A percentile compares a stretch with the other conserved stretches of the same genome.
Evolutionary conservation across 2,329 filamentous ascomycete genomes (phyloP).

Genomic region (Claviceps citrina): DNA sequence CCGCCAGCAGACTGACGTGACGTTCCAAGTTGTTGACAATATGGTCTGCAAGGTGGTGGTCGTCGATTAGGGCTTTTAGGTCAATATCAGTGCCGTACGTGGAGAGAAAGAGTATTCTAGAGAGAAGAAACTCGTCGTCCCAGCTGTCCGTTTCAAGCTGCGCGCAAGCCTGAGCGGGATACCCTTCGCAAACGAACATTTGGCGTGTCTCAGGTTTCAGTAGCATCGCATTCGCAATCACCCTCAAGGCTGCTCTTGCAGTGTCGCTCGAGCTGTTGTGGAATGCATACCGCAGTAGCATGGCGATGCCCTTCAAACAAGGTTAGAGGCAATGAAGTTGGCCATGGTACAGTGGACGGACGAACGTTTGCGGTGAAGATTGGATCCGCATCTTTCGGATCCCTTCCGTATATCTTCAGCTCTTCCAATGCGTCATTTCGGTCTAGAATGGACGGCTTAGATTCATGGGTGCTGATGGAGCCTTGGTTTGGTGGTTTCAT

Average conservation of each 20-base stretch:
- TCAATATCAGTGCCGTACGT: slow-evolving; percentile 34
- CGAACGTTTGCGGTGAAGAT: slow-evolving; percentile 69
- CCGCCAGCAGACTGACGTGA: slow-evolving; percentile 39
- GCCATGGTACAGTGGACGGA: neutral
- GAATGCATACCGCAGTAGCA: slow-evolving; percentile 59
- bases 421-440: slow-evolving; percentile 46
- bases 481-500: neutral
- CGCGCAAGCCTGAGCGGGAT: slow-evolving; percentile 47
- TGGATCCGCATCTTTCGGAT: slow-evolving; percentile 55
- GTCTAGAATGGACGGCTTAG: slow-evolving; percentile 29
- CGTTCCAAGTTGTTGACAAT: slow-evolving; percentile 55
- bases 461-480: neutral
- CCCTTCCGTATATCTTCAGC: slow-evolving; percentile 53
- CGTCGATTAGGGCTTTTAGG: slow-evolving; percentile 32
- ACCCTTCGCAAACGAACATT: slow-evolving; percentile 28
- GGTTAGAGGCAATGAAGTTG: slow-evolving; percentile 1
- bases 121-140: slow-evolving; percentile 72
- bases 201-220: slow-evolving; percentile 31
- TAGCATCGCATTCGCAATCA: slow-evolving; percentile 62
- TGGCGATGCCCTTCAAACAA: slow-evolving; percentile 52
- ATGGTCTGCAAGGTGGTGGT: slow-evolving; percentile 31
- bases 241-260: slow-evolving; percentile 63
- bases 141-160: slow-evolving; percentile 56
- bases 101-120: slow-evolving; percentile 29
- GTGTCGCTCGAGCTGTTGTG: slow-evolving; percentile 45